Evolutionary conservation across 352 stramenopile species (phyloP).

Genomic region (Phytophthora sp.): DNA sequence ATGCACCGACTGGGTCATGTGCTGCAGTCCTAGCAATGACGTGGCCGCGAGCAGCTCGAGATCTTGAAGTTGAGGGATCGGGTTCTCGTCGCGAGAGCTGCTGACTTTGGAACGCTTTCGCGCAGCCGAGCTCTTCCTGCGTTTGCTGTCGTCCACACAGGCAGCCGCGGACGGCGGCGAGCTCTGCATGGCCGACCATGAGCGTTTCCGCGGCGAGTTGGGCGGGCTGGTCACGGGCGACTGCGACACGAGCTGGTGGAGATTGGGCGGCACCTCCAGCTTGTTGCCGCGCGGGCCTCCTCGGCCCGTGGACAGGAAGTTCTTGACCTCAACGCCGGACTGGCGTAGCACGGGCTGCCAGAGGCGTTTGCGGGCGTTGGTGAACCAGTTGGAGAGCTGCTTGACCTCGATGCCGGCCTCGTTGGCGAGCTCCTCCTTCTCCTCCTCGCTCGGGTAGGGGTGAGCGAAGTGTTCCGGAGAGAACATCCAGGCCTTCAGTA

Average conservation of each 20-base stretch:
- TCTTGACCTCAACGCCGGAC: conserved; percentile 90
- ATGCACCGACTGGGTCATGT: conserved; percentile 75
- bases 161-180: conserved; percentile 10
- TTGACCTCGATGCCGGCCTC: conserved; percentile 89
- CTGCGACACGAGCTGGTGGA: conserved; percentile 62
- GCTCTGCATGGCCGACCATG: conserved; percentile 47
- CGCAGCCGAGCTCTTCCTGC: conserved; percentile 39
- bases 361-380: conserved; percentile 86
- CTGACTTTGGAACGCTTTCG: conserved; percentile 49
- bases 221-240: conserved; percentile 41
- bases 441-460: conserved; percentile 87
- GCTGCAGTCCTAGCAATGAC: conserved; percentile 76
- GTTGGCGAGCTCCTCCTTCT: conserved; percentile 83
- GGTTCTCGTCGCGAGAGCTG: conserved; percentile 6
- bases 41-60: conserved; percentile 79
- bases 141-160: conserved; percentile 35
- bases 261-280: conserved; percentile 69
- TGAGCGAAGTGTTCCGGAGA: conserved; percentile 88
- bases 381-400: conserved; percentile 92
- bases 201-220: conserved; percentile 62
- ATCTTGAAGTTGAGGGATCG: conserved; percentile 56
- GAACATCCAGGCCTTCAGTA: conserved; percentile 92
- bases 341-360: conserved; percentile 88
- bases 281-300: conserved; percentile 82
- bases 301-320: conserved; percentile 85